phyloP scores from a whole-genome alignment of 352 stramenopile genomes.

The Globisporangium cystogenes region DNA sequence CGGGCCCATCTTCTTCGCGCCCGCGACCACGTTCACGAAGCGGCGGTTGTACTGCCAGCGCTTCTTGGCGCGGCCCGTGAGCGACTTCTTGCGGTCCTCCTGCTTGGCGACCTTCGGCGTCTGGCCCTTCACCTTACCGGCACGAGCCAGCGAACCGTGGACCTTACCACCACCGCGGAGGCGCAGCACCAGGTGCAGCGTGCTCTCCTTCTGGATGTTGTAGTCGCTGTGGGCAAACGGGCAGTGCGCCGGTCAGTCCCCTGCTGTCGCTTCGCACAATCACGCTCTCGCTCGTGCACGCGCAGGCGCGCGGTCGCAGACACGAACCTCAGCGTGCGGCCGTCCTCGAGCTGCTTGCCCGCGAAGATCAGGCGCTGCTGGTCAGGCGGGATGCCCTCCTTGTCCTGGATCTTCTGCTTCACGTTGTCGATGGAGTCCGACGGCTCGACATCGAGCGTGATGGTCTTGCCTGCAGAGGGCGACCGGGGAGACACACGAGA shows the following conservation, averaged over 20 bases:
- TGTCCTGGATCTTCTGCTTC: conserved; percentile 93
- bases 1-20: conserved; percentile 96
- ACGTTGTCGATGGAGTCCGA: conserved; percentile 94
- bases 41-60: conserved; percentile 99
- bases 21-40: conserved; percentile 99
- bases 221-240: conserved; percentile 84
- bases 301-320: not conserved
- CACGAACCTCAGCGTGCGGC: conserved; percentile 67
- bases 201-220: conserved; percentile 97
- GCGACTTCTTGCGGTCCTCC: conserved; percentile 98
- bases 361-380: conserved; percentile 87
- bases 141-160: conserved; percentile 99
- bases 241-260: not conserved
- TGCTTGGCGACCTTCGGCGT: conserved; percentile 99
- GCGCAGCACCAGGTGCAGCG: conserved; percentile 94
- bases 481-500: conserved; percentile 3
- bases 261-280: too few species aligned
- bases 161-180: conserved; percentile 96
- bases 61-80: conserved; percentile 98
- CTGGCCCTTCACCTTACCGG: conserved; percentile 99
- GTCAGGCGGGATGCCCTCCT: conserved; percentile 89
- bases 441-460: conserved; percentile 89
- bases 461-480: conserved; percentile 70
- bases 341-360: conserved; percentile 90
- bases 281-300: not conserved